Conservation (phyloP, 164 flowering plant species). For the Warburgia ugandensis region DNA sequence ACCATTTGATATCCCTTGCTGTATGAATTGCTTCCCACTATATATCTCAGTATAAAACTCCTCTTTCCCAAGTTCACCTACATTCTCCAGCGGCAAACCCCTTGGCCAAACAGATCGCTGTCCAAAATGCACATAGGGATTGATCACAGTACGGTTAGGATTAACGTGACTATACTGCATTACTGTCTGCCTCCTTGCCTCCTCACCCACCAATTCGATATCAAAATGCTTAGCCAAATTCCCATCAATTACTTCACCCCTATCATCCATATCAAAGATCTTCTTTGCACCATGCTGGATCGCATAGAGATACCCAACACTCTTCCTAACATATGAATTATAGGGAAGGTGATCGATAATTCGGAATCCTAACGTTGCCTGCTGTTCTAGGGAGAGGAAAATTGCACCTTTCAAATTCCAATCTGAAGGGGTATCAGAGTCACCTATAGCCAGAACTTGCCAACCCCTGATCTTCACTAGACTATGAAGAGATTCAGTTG, state of each 20-base stretch:
- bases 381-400: constrained; percentile 70
- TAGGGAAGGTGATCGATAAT: constrained; percentile 72
- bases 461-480: constrained; percentile 73
- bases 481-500: constrained; percentile 49
- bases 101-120: constrained; percentile 98
- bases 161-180: constrained; percentile 86
- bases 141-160: constrained; percentile 72
- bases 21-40: constrained; percentile 90
- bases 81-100: constrained; percentile 92
- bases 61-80: constrained; percentile 76
- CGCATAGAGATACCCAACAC: constrained; percentile 85
- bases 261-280: constrained; percentile 86
- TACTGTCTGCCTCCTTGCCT: constrained; percentile 62
- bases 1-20: constrained; percentile 93
- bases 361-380: constrained; percentile 68
- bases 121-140: constrained; percentile 94
- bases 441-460: constrained; percentile 87
- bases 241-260: constrained; percentile 73
- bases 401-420: constrained; percentile 89
- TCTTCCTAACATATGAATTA: constrained; percentile 81
- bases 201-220: constrained; percentile 75
- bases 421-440: constrained; percentile 66
- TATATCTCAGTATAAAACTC: constrained; percentile 86
- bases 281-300: constrained; percentile 95
- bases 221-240: constrained; percentile 95